Base-by-base conservation (phyloP, 2,329 filamentous ascomycete genomes). In the Geosmithia putterillii region DNA sequence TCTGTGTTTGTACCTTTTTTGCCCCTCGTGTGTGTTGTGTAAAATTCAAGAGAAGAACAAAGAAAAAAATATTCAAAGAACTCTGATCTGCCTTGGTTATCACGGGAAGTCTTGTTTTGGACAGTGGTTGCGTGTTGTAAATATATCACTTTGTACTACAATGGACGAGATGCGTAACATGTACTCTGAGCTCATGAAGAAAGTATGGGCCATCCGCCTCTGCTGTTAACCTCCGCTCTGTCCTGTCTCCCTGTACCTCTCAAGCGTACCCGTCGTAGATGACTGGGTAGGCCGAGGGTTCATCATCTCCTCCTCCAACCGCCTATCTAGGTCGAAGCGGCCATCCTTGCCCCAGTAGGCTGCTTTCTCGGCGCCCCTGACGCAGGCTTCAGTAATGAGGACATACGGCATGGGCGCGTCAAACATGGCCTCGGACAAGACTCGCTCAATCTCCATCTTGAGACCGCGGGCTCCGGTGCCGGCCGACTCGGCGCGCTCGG, bases 371-470 rank as follows among this genome's bases (percentile, higher is more conserved):
- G 69, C 67, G 12, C 81, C 77, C 18, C 67, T 67, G 2, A 84
- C 81, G 25, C 81, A 82, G 2, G 66, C 73, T 55, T 87, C 81
- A 0, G 82, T 86, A 37, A 89, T 76, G 8, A 88, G 69, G 2
- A 87, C 81, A 51, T 83, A 86, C 19, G 83, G 77, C 50, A 82
- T 81, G 4, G 86, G 86, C 0, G 82, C 81, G 54, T 88, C 82
- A 56, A 86, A 90, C 75, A 89, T 89, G 25, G 84, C 79, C 59
- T 89, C 85, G 3, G 79, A 80, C 10, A 90, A 66, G 7, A 90
- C 76, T 2, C 80, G 74, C 59, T 90, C 86, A 72, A 90, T 81
- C 55, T 88, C 83, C 59, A 86, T 86, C 54, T 86, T 81, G 15
- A 92, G 63, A 1, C 81, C 86, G 34, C 86, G 72, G 1, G 86